Percentiles rank a stretch among this genome's conserved stretches.
These are phyloP conservation scores for Lactifluus pinguis DNA, from an alignment of 768 basidiomycete species.

Conservation along the genomic window DNA sequence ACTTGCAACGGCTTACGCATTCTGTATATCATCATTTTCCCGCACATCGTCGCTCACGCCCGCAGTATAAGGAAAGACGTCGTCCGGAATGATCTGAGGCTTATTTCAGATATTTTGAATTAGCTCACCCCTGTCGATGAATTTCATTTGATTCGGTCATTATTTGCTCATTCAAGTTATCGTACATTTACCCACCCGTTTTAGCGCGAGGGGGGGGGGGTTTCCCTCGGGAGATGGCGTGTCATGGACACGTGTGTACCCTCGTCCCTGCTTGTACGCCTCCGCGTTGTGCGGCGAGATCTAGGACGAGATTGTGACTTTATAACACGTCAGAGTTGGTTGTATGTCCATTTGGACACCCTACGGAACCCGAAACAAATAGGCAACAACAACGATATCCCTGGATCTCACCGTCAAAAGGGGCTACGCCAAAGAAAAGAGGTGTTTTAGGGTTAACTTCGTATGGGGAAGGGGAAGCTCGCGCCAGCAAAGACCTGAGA, in stretches of 20 bases:
- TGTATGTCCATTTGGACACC: neutral
- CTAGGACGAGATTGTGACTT: neutral
- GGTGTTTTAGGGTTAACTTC: neutral
- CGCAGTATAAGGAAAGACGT: too few relatives aligned
- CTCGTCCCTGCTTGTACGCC: neutral
- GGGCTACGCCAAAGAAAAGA: neutral
- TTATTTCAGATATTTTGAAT: too few relatives aligned
- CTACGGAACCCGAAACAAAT: neutral
- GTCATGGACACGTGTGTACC: neutral
- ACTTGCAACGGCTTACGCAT: too few relatives aligned
- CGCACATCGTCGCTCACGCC: too few relatives aligned
- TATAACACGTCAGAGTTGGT: neutral
- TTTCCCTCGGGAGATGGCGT: too few relatives aligned
- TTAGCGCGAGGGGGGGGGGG: too few relatives aligned
- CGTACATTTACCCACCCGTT: too few relatives aligned
- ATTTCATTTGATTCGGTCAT: too few relatives aligned
- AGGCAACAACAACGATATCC: neutral
- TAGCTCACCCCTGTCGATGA: too few relatives aligned
- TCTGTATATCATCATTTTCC: too few relatives aligned
- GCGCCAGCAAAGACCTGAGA: neutral
- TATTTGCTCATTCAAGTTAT: too few relatives aligned
- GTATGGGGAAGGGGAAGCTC: neutral
- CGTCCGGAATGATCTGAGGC: too few relatives aligned
- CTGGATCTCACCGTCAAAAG: neutral
- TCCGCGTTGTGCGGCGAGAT: neutral